These are phyloP conservation scores for Xerocomus brunneocitrinus DNA, from an alignment of 768 basidiomycete species.

Conservation along the genomic window DNA sequence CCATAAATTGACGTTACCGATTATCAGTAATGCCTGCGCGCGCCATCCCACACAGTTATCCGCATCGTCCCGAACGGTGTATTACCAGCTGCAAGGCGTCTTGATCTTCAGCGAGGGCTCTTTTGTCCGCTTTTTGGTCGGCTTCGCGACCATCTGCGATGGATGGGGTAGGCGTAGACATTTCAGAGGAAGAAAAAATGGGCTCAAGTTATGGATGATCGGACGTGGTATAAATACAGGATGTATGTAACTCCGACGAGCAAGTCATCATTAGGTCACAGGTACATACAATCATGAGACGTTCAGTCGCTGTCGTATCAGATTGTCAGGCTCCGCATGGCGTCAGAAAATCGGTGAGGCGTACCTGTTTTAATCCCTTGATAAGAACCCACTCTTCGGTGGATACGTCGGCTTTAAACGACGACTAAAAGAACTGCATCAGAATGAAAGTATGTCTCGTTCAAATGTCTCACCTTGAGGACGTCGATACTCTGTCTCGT, in stretches of 20 bases:
- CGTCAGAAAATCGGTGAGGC: background rate
- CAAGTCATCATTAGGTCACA: slow-evolving; percentile 3
- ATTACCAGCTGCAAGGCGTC: slow-evolving; percentile 61
- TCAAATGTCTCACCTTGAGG: slow-evolving; percentile 59
- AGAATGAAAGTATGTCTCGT: slow-evolving; percentile 2
- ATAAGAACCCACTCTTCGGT: slow-evolving; percentile 94
- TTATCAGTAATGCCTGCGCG: slow-evolving; percentile 35
- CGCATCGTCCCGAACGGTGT: slow-evolving; percentile 20
- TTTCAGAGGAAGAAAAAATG: background rate
- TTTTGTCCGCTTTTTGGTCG: slow-evolving; percentile 22
- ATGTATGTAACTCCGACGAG: slow-evolving; percentile 22
- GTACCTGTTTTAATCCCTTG: slow-evolving; percentile 75
- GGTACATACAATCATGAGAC: slow-evolving; percentile 22
- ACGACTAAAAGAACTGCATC: slow-evolving; percentile 43
- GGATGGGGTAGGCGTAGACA: slow-evolving; percentile 21
- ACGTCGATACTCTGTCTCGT: slow-evolving; percentile 93
- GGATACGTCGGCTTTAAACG: slow-evolving; percentile 85
- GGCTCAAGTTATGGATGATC: background rate
- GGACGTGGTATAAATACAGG: slow-evolving; percentile 29
- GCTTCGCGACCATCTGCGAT: slow-evolving; percentile 10
- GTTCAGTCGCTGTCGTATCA: slow-evolving; percentile 33
- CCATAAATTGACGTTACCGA: slow-evolving; percentile 72
- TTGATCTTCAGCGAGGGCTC: slow-evolving; percentile 31
- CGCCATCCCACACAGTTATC: slow-evolving; percentile 30
- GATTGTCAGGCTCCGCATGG: background rate